Base-by-base conservation (phyloP, 108 stramenopile species). In the Pseudonitzschia pungens region DNA sequence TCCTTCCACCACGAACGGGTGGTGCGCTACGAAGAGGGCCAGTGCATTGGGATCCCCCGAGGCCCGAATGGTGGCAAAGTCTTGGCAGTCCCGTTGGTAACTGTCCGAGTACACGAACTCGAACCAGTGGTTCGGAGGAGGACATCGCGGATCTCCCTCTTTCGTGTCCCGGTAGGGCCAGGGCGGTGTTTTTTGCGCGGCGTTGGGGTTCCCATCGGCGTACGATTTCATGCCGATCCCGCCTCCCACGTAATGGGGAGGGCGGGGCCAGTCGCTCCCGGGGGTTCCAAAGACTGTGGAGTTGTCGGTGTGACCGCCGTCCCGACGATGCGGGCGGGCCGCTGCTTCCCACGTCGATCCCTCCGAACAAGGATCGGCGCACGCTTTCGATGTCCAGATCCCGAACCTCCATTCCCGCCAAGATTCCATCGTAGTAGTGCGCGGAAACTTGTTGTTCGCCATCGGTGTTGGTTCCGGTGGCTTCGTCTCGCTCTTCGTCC, bases 171-270 rank as follows among this genome's bases (percentile, higher is more conserved):
- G 65, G 48, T 93, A 93, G 9, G 92, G 92, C 90, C 88, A 88
- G 18, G 92, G 92, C 22, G 89, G 29, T 0, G 40, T 10, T 53
- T 75, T 2, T 6, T 5, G 4, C 36, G 36, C 36, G 6, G 36
- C 52, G 67, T 52, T 32, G 45, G 48, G 1, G 6, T 28, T 20
- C 1, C 72, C 51, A 9, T 44, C 33, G 45, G 82, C 82, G 50
- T 85, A 81, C 1, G 83, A 79, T 26, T 36, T 69, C 84, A 85
- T 86, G 5, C 90, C 90, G 10, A 94, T 79, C 2, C 90, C 90
- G 21, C 90, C 90, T 48, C 90, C 93, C 15, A 94, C 80, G 63
- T 77, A 92, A 59, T 78, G 83, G 11, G 89, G 89, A 41, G 93
- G 89, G 66, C 83, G 78, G 20, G 68, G 58, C 85, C 88, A 89